Conservation (phyloP, 1,139 yeast genomes). For the Debaryomycetaceae sp. region DNA sequence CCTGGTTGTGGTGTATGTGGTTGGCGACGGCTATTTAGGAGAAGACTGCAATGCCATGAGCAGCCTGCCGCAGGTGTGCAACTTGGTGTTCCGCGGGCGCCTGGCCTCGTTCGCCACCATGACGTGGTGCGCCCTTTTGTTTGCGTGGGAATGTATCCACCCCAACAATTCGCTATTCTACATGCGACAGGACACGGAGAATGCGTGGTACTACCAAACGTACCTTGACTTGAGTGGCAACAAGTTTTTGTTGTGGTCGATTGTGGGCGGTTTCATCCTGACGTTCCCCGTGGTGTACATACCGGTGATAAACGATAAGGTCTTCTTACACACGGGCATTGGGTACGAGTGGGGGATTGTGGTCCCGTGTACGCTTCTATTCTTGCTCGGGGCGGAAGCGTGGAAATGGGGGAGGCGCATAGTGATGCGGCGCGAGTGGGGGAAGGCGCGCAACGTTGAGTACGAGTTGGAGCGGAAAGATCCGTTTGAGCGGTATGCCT, state of each 20-base stretch:
- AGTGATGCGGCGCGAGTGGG: slow-evolving; percentile 8
- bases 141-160: slow-evolving; percentile 20
- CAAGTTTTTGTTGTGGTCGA: slow-evolving; percentile 17
- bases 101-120: slow-evolving; percentile 16
- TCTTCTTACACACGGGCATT: slow-evolving; percentile 15
- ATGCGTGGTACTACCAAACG: slow-evolving; percentile 17
- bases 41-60: slow-evolving; percentile 14
- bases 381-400: slow-evolving; percentile 12
- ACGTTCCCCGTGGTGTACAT: slow-evolving; percentile 20
- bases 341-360: slow-evolving; percentile 20
- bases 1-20: slow-evolving; percentile 19
- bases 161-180: slow-evolving; percentile 14
- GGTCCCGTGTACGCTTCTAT: slow-evolving; percentile 12
- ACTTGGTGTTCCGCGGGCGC: slow-evolving; percentile 15
- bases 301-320: slow-evolving; percentile 18
- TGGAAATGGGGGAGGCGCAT: slow-evolving; percentile 18
- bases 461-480: slow-evolving; percentile 18
- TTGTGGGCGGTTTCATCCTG: slow-evolving; percentile 13
- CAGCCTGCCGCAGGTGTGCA: slow-evolving; percentile 7
- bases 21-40: slow-evolving; percentile 23
- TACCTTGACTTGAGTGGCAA: slow-evolving; percentile 15
- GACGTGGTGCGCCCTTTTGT: slow-evolving; percentile 21
- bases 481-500: slow-evolving; percentile 16
- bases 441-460: slow-evolving; percentile 12
- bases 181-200: slow-evolving; percentile 17